Percentiles rank a stretch among this genome's conserved stretches.
Evolutionary conservation across 805 yeast genomes (phyloP).

Genomic region (Metschnikowia sp.): DNA sequence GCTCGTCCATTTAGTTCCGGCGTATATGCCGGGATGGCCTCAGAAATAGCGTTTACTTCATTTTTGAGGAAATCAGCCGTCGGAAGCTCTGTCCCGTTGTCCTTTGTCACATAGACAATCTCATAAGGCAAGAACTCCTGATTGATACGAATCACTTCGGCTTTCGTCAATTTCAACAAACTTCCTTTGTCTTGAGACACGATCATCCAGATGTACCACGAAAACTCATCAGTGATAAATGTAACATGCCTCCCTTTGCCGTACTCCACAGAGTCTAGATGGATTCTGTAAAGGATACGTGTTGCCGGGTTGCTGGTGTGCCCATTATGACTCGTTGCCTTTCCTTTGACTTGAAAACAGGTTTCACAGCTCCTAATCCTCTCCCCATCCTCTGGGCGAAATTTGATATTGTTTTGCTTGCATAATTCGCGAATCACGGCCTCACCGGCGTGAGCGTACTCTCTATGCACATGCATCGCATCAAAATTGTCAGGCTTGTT

Average conservation of each 20-base stretch:
- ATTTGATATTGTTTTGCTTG: background rate
- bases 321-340: background rate
- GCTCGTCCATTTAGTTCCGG: slow-evolving; percentile 2
- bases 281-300: background rate
- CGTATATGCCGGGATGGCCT: background rate
- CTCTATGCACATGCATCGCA: background rate
- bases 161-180: background rate
- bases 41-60: background rate
- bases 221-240: slow-evolving; percentile 1
- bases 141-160: background rate
- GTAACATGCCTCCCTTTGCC: background rate
- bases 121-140: background rate
- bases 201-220: background rate
- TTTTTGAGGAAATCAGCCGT: background rate
- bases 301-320: background rate
- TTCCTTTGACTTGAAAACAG: background rate
- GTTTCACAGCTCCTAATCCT: background rate
- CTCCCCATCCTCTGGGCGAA: background rate
- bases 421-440: background rate
- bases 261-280: background rate
- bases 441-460: background rate
- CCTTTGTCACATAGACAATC: background rate
- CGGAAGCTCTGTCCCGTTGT: slow-evolving; percentile 3
- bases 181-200: background rate
- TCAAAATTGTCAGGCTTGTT: background rate